Evolutionary conservation across 345 rosid species (phyloP).

Genomic region (Sapria himalayana): DNA sequence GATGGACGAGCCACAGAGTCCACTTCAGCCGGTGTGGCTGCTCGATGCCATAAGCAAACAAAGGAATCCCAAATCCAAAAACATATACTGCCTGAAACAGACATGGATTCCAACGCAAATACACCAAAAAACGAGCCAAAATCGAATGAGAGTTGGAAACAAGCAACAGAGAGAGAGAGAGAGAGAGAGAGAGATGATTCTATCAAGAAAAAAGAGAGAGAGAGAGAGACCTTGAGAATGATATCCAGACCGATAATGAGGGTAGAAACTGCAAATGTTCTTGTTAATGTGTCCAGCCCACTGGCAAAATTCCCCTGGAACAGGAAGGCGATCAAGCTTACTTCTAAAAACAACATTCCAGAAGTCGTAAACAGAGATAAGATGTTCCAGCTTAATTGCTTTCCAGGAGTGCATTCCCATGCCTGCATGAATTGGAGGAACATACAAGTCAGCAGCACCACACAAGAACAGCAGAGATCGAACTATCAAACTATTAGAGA

Average conservation of each 20-base stretch:
- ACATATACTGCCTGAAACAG: slow-evolving; percentile 43
- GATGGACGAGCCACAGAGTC: slow-evolving; percentile 65
- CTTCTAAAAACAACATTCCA: slow-evolving; percentile 87
- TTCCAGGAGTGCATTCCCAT: slow-evolving; percentile 73
- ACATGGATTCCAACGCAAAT: too few species aligned
- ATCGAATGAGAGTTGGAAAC: too few species aligned
- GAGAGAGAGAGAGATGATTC: too few species aligned
- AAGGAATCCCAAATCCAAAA: slow-evolving; percentile 56
- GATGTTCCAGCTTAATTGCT: slow-evolving; percentile 62
- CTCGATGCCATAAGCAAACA: slow-evolving; percentile 44
- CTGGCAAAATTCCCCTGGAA: slow-evolving; percentile 74
- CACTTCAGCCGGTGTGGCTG: slow-evolving; percentile 35
- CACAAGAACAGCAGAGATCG: too few species aligned
- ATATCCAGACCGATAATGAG: slow-evolving; percentile 55
- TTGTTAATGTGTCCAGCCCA: slow-evolving; percentile 52
- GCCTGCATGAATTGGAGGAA: slow-evolving; percentile 19
- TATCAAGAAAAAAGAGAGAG: slow-evolving; percentile 1
- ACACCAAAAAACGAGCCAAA: too few species aligned
- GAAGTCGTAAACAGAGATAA: slow-evolving; percentile 59
- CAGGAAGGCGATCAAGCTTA: slow-evolving; percentile 84
- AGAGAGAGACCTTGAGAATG: slow-evolving; percentile 48
- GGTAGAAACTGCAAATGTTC: slow-evolving; percentile 63
- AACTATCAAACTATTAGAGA: too few species aligned
- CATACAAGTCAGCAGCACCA: too few species aligned
- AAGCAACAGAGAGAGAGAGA: too few species aligned